phyloP scores from a whole-genome alignment of 1,284 basidiomycete species.

The Gymnopus androsaceus region DNA sequence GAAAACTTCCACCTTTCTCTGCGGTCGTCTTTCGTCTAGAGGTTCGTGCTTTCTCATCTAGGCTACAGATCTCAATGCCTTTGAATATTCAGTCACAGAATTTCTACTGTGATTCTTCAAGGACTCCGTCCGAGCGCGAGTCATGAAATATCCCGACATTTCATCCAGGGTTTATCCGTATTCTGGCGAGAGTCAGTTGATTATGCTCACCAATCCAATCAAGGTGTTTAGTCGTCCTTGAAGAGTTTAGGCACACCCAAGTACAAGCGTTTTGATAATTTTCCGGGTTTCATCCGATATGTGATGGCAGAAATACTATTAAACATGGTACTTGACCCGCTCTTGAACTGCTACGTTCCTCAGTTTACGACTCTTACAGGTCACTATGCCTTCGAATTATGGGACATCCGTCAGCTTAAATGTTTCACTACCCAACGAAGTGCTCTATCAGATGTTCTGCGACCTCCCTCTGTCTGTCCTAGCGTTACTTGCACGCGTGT shows the following conservation, averaged over 20 bases:
- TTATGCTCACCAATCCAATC: too few relatives aligned
- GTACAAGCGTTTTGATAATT: constrained; percentile 9
- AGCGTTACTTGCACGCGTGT: constrained; percentile 44
- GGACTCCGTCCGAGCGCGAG: too few relatives aligned
- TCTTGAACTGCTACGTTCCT: constrained; percentile 5
- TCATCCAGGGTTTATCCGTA: too few relatives aligned
- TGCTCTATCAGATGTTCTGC: constrained; percentile 51
- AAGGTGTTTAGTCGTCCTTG: not conserved
- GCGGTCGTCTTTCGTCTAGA: too few relatives aligned
- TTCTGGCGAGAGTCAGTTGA: too few relatives aligned
- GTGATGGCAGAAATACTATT: constrained; percentile 5
- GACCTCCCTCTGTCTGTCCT: constrained; percentile 45
- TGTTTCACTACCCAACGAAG: constrained; percentile 54
- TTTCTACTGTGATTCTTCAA: too few relatives aligned
- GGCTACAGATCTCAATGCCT: too few relatives aligned
- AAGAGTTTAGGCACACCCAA: not conserved
- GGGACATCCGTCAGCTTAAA: constrained; percentile 32
- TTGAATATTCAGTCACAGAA: too few relatives aligned
- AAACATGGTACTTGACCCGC: not conserved
- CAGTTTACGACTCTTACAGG: not conserved
- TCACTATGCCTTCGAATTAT: constrained; percentile 31
- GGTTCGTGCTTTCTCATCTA: too few relatives aligned
- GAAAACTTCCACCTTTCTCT: too few relatives aligned
- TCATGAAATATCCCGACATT: not conserved
- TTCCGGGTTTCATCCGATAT: constrained; percentile 14